Conservation (phyloP, 1,139 yeast species). For the Kodamaea fungicola region DNA sequence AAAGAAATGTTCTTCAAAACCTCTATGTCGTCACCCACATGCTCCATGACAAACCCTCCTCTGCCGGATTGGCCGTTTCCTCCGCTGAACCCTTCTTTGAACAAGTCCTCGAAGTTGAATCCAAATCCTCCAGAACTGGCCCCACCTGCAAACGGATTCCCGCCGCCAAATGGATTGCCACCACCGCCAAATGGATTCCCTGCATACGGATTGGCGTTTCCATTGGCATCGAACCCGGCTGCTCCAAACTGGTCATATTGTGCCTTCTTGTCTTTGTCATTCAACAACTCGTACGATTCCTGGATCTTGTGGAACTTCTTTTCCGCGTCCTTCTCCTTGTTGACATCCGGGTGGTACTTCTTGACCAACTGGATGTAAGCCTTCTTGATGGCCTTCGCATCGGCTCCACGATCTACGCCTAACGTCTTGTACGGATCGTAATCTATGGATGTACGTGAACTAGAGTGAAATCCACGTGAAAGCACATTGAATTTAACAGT, state of each 20-base stretch:
- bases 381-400: constrained; percentile 83
- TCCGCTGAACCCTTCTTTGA: constrained; percentile 69
- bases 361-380: constrained; percentile 93
- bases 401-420: constrained; percentile 72
- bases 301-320: constrained; percentile 88
- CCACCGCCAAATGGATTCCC: constrained; percentile 44
- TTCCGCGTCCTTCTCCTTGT: constrained; percentile 86
- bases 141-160: constrained; percentile 28
- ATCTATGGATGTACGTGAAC: constrained; percentile 21
- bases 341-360: constrained; percentile 93
- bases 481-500: not conserved
- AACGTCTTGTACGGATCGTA: constrained; percentile 81
- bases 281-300: constrained; percentile 87
- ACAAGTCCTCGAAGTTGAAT: constrained; percentile 73
- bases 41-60: constrained; percentile 58
- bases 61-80: constrained; percentile 38
- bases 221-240: constrained; percentile 72
- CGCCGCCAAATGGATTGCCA: constrained; percentile 40
- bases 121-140: constrained; percentile 22
- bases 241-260: constrained; percentile 93
- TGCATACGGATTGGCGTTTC: constrained; percentile 55
- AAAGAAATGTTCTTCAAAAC: constrained; percentile 70
- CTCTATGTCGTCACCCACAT: constrained; percentile 87
- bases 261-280: constrained; percentile 81
- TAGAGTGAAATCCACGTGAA: constrained; percentile 25